These are phyloP conservation scores for Lasiodiplodia sp. DNA, from an alignment of 2,329 filamentous ascomycete species.

Conservation along the genomic window DNA sequence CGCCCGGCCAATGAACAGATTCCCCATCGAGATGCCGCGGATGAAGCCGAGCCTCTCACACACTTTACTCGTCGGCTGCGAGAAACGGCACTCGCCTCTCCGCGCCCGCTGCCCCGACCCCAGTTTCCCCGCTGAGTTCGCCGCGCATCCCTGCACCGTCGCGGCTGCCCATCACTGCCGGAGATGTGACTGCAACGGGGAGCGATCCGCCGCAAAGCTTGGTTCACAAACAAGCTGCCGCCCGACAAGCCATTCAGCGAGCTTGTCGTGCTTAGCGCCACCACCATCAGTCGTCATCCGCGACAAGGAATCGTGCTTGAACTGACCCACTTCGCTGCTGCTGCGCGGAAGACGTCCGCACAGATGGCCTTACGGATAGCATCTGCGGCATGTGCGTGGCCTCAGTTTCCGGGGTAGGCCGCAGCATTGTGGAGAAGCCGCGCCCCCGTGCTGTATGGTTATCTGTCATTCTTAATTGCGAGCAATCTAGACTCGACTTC, in stretches of 20 bases:
- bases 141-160: constrained; percentile 1
- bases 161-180: background rate
- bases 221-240: constrained; percentile 4
- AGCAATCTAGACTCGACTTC: background rate
- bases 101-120: constrained; percentile 8
- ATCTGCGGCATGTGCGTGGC: background rate
- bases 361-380: background rate
- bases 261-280: constrained; percentile 16
- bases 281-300: constrained; percentile 1
- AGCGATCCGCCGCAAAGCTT: constrained; percentile 26
- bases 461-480: constrained; percentile 11
- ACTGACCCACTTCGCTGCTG: constrained; percentile 6
- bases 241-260: constrained; percentile 18
- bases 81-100: background rate
- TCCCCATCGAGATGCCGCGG: background rate
- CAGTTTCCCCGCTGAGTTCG: constrained; percentile 18
- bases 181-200: constrained; percentile 14
- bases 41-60: background rate
- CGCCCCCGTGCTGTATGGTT: background rate
- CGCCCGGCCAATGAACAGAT: background rate
- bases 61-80: constrained; percentile 6
- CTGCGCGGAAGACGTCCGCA: background rate
- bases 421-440: background rate
- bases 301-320: background rate
- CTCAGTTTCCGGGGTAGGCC: background rate